Evolutionary conservation across 208 protist species (phyloP).

Genomic region (Crithidia expoeki): DNA sequence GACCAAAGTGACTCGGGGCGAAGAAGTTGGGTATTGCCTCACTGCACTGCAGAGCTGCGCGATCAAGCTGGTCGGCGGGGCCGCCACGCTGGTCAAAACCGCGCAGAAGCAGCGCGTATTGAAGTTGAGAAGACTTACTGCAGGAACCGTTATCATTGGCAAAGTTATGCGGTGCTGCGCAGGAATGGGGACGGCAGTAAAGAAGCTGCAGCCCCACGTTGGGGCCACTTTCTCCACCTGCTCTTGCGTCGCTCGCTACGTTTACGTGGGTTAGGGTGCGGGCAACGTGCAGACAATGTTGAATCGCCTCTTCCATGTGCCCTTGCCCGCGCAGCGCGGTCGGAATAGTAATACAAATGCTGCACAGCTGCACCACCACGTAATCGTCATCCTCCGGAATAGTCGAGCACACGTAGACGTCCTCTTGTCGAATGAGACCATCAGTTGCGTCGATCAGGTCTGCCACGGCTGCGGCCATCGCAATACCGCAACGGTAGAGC

Average conservation of each 20-base stretch:
- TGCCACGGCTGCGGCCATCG: slow-evolving; percentile 39
- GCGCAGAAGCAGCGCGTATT: slow-evolving; percentile 76
- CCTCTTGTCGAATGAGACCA: slow-evolving; percentile 19
- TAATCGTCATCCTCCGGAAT: slow-evolving; percentile 32
- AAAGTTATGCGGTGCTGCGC: neutral
- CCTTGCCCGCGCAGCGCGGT: slow-evolving; percentile 1
- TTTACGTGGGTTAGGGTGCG: slow-evolving; percentile 32
- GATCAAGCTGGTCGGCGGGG: slow-evolving; percentile 39
- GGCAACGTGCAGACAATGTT: slow-evolving; percentile 38
- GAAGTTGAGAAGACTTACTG: slow-evolving; percentile 29
- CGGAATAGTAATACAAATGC: slow-evolving; percentile 34
- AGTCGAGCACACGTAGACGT: slow-evolving; percentile 11
- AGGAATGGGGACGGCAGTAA: slow-evolving; percentile 20
- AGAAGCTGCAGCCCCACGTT: slow-evolving; percentile 33
- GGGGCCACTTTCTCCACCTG: neutral
- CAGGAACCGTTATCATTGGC: neutral
- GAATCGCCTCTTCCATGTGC: slow-evolving; percentile 15
- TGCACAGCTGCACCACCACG: slow-evolving; percentile 65
- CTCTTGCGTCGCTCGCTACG: neutral
- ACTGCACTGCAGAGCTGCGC: slow-evolving; percentile 29
- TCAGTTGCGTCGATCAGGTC: slow-evolving; percentile 41
- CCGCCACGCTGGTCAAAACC: slow-evolving; percentile 45
- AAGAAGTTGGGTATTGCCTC: slow-evolving; percentile 76
- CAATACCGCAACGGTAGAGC: slow-evolving; percentile 56
- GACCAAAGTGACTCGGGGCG: slow-evolving; percentile 67